Evolutionary conservation across 2,329 filamentous ascomycete species (phyloP).

Genomic region (Mycosphaerella sp.): DNA sequence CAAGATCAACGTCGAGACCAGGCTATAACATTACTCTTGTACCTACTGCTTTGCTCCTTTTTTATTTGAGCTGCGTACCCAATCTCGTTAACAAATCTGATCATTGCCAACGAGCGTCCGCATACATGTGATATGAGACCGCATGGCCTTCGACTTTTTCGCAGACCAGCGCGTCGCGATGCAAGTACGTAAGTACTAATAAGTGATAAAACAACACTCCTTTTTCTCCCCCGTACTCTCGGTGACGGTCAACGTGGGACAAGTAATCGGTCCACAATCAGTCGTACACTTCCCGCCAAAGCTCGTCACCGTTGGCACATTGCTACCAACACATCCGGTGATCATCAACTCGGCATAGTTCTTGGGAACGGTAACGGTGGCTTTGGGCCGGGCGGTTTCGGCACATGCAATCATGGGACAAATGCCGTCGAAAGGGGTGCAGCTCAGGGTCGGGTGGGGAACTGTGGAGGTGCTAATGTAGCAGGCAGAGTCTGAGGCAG

Average conservation of each 20-base stretch:
- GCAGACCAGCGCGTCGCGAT: too few relatives aligned
- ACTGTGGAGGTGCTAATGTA: conserved; percentile 11
- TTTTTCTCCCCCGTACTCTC: not conserved
- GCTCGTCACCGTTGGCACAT: conserved; percentile 8
- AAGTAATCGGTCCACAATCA: conserved; percentile 13
- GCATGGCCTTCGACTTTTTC: too few relatives aligned
- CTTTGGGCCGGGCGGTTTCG: conserved; percentile 2
- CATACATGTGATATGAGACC: too few relatives aligned
- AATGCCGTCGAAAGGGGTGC: conserved; percentile 7
- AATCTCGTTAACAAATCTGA: too few relatives aligned
- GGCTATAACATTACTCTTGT: too few relatives aligned
- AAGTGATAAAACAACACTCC: conserved; percentile 7
- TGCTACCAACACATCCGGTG: not conserved
- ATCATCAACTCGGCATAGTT: conserved; percentile 2
- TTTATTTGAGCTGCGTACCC: too few relatives aligned
- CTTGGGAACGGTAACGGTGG: conserved; percentile 8
- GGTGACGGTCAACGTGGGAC: conserved; percentile 14
- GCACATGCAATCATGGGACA: conserved; percentile 12
- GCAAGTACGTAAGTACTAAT: not conserved
- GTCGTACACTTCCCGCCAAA: conserved; percentile 9
- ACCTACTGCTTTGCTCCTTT: too few relatives aligned
- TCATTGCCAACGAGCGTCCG: too few relatives aligned
- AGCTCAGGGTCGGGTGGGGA: conserved; percentile 6
- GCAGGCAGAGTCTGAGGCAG: conserved; percentile 6
- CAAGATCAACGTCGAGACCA: too few relatives aligned